Percentiles rank a stretch among this genome's conserved stretches.
phyloP scores from a whole-genome alignment of 129 eudicot species.

The Tanacetum coccineum region DNA sequence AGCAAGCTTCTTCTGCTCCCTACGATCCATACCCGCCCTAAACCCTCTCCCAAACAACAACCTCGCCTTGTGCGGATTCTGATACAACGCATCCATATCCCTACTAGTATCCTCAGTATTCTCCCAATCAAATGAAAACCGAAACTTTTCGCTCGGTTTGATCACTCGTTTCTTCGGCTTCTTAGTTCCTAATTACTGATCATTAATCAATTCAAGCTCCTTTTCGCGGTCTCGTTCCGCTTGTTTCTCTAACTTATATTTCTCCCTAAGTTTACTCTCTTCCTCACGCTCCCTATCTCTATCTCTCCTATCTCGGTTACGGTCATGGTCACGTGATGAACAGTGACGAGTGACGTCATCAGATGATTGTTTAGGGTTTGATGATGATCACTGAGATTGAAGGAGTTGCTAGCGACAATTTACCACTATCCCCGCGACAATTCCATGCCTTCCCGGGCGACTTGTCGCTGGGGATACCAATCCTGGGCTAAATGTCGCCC shows the following conservation, averaged over 20 bases:
- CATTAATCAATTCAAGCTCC: slow-evolving; percentile 49
- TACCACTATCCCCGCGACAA: too few species aligned
- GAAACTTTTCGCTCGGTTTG: slow-evolving; percentile 51
- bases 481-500: too few species aligned
- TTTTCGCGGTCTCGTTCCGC: slow-evolving; percentile 41
- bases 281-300: slow-evolving; percentile 25
- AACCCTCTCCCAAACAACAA: slow-evolving; percentile 46
- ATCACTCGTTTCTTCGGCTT: slow-evolving; percentile 53
- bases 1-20: slow-evolving; percentile 54
- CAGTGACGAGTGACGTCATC: slow-evolving; percentile 22
- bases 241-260: slow-evolving; percentile 29
- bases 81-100: slow-evolving; percentile 49
- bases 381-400: slow-evolving; percentile 31
- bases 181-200: slow-evolving; percentile 44
- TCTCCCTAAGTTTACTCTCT: slow-evolving; percentile 21
- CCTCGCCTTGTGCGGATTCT: slow-evolving; percentile 53
- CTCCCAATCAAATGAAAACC: slow-evolving; percentile 29
- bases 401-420: too few species aligned
- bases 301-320: too few species aligned
- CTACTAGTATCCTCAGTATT: slow-evolving; percentile 53
- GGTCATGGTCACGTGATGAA: slow-evolving; percentile 16
- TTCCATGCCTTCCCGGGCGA: too few species aligned
- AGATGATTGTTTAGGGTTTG: slow-evolving; percentile 17
- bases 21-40: slow-evolving; percentile 49
- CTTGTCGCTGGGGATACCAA: too few species aligned